Conservation (phyloP, 2,329 filamentous ascomycete genomes). For the Xylaria sp. region DNA sequence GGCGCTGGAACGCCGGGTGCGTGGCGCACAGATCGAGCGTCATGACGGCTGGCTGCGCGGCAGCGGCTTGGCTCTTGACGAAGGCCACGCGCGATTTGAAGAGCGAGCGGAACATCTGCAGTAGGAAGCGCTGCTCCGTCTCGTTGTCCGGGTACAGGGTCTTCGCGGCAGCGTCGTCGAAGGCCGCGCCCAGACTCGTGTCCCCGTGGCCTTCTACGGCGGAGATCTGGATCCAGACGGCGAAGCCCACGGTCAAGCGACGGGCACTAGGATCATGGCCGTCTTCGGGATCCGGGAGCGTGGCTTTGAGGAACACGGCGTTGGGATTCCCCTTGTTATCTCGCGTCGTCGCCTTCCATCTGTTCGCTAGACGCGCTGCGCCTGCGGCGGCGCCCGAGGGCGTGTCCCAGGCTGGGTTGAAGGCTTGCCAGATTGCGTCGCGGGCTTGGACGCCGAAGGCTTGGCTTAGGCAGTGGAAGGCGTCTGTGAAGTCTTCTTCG, state of each 20-base stretch:
- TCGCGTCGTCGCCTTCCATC: constrained; percentile 55
- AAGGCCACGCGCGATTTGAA: constrained; percentile 57
- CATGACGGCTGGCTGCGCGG: constrained; percentile 58
- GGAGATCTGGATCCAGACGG: constrained; percentile 67
- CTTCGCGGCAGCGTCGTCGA: constrained; percentile 49
- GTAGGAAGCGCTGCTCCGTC: constrained; percentile 58
- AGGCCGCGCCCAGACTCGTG: constrained; percentile 51
- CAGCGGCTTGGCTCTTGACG: constrained; percentile 54
- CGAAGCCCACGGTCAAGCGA: constrained; percentile 60
- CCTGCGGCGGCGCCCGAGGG: constrained; percentile 55
- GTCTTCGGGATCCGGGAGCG: constrained; percentile 53
- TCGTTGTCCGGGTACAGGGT: constrained; percentile 57
- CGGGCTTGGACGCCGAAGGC: constrained; percentile 63
- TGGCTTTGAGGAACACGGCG: constrained; percentile 66
- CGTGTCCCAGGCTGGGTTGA: constrained; percentile 67
- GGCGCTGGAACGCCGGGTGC: constrained; percentile 64
- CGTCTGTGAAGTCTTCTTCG: constrained; percentile 41
- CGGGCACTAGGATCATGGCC: neutral
- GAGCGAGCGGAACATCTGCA: constrained; percentile 59
- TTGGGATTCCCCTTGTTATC: constrained; percentile 60
- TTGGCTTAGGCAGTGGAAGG: constrained; percentile 50
- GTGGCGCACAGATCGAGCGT: constrained; percentile 64
- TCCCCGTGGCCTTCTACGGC: constrained; percentile 61
- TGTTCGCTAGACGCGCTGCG: constrained; percentile 53
- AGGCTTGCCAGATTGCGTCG: constrained; percentile 63